Conservation (phyloP, 2,329 filamentous ascomycete genomes). For the Calonectria naviculata region DNA sequence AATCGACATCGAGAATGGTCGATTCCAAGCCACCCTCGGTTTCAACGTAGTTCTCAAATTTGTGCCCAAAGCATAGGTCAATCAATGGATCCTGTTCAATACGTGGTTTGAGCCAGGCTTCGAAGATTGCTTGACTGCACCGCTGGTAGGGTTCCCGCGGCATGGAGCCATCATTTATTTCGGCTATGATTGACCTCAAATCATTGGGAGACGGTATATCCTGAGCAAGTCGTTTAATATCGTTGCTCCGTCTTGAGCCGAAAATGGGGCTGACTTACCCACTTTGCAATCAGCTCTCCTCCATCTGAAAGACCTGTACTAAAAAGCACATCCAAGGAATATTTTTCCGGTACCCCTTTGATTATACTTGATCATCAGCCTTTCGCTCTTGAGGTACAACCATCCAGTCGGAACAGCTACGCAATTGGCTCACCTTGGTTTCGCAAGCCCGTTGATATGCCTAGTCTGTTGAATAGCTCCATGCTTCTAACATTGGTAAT, state of each 20-base stretch:
- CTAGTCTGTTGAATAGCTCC: constrained; percentile 2
- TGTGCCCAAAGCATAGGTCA: not conserved
- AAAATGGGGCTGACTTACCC: too few species aligned
- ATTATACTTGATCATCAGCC: not conserved
- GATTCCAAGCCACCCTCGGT: not conserved
- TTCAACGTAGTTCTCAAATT: not conserved
- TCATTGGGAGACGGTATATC: not conserved
- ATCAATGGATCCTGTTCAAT: not conserved
- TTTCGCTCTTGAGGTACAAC: too few species aligned
- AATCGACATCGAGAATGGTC: not conserved
- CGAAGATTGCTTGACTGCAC: not conserved
- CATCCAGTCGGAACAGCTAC: too few species aligned
- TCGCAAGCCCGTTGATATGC: not conserved
- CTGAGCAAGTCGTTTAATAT: not conserved
- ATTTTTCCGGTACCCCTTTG: too few species aligned
- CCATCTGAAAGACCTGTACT: not conserved
- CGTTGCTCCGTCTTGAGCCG: too few species aligned
- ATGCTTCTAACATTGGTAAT: constrained; percentile 4
- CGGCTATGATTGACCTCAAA: not conserved
- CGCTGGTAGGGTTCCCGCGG: constrained; percentile 1
- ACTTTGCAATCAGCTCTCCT: too few species aligned
- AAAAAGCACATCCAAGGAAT: not conserved
- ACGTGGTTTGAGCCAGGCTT: not conserved
- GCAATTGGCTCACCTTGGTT: not conserved
- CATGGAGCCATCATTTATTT: not conserved